Percentiles rank a stretch among this genome's conserved stretches.
These are phyloP conservation scores for Kodamaea hsintzibuensis DNA, from an alignment of 805 yeast species.

Conservation along the genomic window DNA sequence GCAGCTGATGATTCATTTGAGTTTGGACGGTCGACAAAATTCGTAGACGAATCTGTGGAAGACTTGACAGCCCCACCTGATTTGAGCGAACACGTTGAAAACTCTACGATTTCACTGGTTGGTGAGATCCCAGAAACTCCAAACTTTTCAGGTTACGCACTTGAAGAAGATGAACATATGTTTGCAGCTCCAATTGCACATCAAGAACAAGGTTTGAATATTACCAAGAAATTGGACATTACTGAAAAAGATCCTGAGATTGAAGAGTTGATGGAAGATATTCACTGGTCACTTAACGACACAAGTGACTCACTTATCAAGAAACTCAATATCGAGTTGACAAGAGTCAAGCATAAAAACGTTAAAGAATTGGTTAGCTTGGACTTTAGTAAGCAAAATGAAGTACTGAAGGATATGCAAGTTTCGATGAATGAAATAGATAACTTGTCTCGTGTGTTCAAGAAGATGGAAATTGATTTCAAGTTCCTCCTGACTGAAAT, in stretches of 20 bases:
- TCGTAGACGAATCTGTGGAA: not conserved
- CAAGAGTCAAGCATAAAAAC: conserved; percentile 60
- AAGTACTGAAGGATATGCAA: conserved; percentile 32
- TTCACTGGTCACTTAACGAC: conserved; percentile 74
- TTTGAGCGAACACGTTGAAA: conserved; percentile 2
- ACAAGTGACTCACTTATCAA: conserved; percentile 58
- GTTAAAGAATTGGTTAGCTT: conserved; percentile 46
- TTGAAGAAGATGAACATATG: conserved; percentile 16
- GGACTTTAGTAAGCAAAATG: conserved; percentile 35
- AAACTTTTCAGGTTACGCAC: conserved; percentile 3
- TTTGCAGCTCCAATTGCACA: conserved; percentile 8
- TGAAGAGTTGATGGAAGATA: conserved; percentile 72
- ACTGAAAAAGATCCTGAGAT: conserved; percentile 43
- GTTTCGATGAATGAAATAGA: conserved; percentile 37
- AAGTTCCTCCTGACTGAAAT: conserved; percentile 60
- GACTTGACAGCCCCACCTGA: conserved; percentile 5
- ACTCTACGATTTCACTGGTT: not conserved
- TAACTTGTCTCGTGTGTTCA: conserved; percentile 37
- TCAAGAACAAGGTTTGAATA: conserved; percentile 16
- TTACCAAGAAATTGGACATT: conserved; percentile 13
- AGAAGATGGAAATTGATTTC: conserved; percentile 41
- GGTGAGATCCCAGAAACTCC: conserved; percentile 4
- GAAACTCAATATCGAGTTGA: conserved; percentile 59
- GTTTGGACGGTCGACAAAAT: conserved; percentile 1
- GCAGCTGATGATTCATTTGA: conserved; percentile 8